phyloP scores from a whole-genome alignment of 2,329 filamentous ascomycete species.

The Pseudohalonectria lignicola region DNA sequence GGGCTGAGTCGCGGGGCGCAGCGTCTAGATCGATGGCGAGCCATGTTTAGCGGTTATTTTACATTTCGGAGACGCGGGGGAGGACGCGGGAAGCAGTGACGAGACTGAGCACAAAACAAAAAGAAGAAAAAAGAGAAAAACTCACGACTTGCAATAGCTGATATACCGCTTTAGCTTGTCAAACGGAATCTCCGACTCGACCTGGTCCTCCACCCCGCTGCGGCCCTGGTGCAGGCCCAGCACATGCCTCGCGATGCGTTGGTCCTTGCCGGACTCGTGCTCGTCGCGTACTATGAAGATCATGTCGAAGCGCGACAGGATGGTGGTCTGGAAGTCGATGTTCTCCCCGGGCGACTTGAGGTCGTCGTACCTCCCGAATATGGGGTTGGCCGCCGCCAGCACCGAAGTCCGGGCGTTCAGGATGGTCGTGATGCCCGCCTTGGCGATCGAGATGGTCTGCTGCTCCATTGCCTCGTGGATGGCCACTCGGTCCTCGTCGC shows the following conservation, averaged over 20 bases:
- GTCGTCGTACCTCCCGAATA: slow-evolving; percentile 96
- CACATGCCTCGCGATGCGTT: slow-evolving; percentile 91
- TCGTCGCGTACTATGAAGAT: slow-evolving; percentile 98
- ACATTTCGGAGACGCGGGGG: too few species aligned
- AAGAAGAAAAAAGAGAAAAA: slow-evolving; percentile 14
- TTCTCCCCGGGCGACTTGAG: slow-evolving; percentile 97
- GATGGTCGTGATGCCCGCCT: slow-evolving; percentile 96
- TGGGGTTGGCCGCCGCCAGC: slow-evolving; percentile 88
- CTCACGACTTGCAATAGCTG: slow-evolving; percentile 89
- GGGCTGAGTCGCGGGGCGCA: slow-evolving; percentile 85
- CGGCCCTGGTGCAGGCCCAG: slow-evolving; percentile 96
- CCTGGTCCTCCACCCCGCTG: slow-evolving; percentile 67
- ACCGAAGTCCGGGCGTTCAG: slow-evolving; percentile 93
- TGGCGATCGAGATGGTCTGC: slow-evolving; percentile 97
- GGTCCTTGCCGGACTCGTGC: slow-evolving; percentile 80
- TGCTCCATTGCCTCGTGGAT: slow-evolving; percentile 99
- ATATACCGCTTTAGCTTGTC: slow-evolving; percentile 98
- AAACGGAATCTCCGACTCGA: slow-evolving; percentile 80
- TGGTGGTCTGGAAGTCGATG: slow-evolving; percentile 98
- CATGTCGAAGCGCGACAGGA: slow-evolving; percentile 97
- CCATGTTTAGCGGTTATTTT: too few species aligned
- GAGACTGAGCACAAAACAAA: slow-evolving; percentile 1
- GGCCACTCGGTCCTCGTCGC: slow-evolving; percentile 92
- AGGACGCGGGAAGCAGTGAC: too few species aligned
- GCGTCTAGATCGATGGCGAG: too few species aligned